A percentile compares a stretch with the other conserved stretches of the same genome.
phyloP scores from a whole-genome alignment of 176 grass and related monocot genomes.

The Aechmea fasciata region DNA sequence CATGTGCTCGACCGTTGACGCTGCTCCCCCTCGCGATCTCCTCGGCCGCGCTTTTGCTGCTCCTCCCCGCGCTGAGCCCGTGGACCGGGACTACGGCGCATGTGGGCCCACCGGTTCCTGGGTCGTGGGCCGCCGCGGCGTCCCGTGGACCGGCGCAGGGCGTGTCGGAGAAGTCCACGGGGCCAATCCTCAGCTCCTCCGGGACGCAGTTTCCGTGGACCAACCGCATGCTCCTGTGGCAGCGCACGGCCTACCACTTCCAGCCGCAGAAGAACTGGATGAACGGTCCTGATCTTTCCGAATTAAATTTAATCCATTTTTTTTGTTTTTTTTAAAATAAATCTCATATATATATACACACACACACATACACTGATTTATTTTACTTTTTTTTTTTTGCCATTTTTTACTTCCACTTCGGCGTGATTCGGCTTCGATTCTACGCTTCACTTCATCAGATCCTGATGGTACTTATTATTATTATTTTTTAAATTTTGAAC shows the following conservation, averaged over 20 bases:
- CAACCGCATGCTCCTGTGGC: conserved; percentile 74
- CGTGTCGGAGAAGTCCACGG: conserved; percentile 64
- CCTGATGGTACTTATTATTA: conserved; percentile 40
- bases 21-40: conserved; percentile 22
- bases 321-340: conserved; percentile 6
- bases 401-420: not conserved
- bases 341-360: not conserved
- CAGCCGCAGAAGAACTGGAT: conserved; percentile 83
- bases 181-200: conserved; percentile 21
- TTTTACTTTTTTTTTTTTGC: conserved; percentile 4
- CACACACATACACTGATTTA: not conserved
- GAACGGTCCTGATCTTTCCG: conserved; percentile 52
- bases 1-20: not conserved
- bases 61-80: not conserved
- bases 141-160: conserved; percentile 40
- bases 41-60: conserved; percentile 25
- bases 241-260: conserved; percentile 82
- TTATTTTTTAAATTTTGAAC: not conserved
- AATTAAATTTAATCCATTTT: not conserved
- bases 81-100: not conserved
- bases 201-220: conserved; percentile 44
- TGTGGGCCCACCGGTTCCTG: not conserved
- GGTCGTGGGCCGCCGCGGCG: conserved; percentile 8
- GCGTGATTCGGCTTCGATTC: not conserved
- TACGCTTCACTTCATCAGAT: conserved; percentile 43